Percentiles rank a stretch among this genome's conserved stretches.
Evolutionary conservation across 169 alveolate genomes (phyloP).

Genomic region (Pseudocohnilembus persalinus): DNA sequence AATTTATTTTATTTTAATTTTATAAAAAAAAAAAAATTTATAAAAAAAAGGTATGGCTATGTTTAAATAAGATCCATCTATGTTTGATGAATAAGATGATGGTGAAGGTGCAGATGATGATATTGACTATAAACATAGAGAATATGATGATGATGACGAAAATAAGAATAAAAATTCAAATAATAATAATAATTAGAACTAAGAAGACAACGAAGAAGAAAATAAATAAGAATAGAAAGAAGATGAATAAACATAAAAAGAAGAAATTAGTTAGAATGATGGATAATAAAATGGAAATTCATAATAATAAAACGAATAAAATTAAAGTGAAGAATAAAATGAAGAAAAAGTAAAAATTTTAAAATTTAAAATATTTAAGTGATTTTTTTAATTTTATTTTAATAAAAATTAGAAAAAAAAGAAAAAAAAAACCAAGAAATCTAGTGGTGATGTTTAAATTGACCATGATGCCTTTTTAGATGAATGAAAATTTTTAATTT

Average conservation of each 20-base stretch:
- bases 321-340: background rate
- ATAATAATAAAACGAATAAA: too few relatives aligned
- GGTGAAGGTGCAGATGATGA: constrained; percentile 33
- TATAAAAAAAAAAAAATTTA: too few relatives aligned
- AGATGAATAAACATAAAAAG: too few relatives aligned
- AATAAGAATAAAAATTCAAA: constrained; percentile 35
- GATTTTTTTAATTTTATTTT: too few relatives aligned
- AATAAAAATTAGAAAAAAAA: too few relatives aligned
- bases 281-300: too few relatives aligned
- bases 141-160: constrained; percentile 28
- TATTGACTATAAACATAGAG: constrained; percentile 15
- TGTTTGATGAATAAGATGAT: background rate
- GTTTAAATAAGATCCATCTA: constrained; percentile 81
- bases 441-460: background rate
- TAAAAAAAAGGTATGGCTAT: constrained; percentile 85
- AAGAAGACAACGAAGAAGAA: background rate
- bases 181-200: constrained; percentile 18
- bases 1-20: too few relatives aligned
- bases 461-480: background rate
- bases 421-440: background rate
- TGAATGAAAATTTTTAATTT: background rate
- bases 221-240: background rate
- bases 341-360: background rate
- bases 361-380: too few relatives aligned
- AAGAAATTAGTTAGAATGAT: too few relatives aligned